Evolutionary conservation across 2,329 filamentous ascomycete species (phyloP).

Genomic region (Seiridium unicorne): DNA sequence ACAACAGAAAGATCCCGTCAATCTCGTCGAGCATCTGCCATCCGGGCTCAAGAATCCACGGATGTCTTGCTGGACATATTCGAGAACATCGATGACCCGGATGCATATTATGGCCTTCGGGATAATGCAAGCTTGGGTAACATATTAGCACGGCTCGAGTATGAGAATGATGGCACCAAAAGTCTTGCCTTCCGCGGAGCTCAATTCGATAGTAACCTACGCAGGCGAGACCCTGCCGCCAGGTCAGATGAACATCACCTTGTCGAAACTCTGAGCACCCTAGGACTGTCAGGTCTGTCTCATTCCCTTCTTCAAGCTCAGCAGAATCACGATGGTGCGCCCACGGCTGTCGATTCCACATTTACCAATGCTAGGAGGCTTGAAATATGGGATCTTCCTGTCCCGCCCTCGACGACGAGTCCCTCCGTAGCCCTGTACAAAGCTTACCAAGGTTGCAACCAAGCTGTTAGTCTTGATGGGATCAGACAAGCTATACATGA

Average conservation of each 20-base stretch:
- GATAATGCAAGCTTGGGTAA: constrained; percentile 74
- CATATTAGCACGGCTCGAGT: constrained; percentile 79
- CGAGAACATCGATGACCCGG: constrained; percentile 90
- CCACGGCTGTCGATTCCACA: constrained; percentile 65
- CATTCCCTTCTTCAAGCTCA: constrained; percentile 73
- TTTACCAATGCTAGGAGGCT: constrained; percentile 78
- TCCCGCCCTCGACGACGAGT: constrained; percentile 60
- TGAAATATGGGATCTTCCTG: constrained; percentile 88
- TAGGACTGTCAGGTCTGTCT: constrained; percentile 84
- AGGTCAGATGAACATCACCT: constrained; percentile 65
- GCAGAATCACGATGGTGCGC: constrained; percentile 55
- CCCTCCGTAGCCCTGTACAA: constrained; percentile 73
- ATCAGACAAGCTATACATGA: constrained; percentile 61
- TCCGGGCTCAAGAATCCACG: constrained; percentile 53
- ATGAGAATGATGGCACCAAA: constrained; percentile 84
- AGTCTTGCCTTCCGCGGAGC: constrained; percentile 89
- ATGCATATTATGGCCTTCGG: constrained; percentile 90
- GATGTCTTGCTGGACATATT: constrained; percentile 80
- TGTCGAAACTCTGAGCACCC: constrained; percentile 72
- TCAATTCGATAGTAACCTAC: constrained; percentile 82
- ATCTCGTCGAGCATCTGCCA: constrained; percentile 66
- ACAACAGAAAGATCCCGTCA: constrained; percentile 43
- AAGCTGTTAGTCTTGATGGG: constrained; percentile 53
- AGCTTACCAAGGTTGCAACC: constrained; percentile 75
- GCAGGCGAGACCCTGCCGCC: constrained; percentile 54